Percentiles rank a stretch among this genome's conserved stretches.
These are phyloP conservation scores for Septoria petroselini DNA, from an alignment of 2,329 filamentous ascomycete genomes.

Conservation along the genomic window DNA sequence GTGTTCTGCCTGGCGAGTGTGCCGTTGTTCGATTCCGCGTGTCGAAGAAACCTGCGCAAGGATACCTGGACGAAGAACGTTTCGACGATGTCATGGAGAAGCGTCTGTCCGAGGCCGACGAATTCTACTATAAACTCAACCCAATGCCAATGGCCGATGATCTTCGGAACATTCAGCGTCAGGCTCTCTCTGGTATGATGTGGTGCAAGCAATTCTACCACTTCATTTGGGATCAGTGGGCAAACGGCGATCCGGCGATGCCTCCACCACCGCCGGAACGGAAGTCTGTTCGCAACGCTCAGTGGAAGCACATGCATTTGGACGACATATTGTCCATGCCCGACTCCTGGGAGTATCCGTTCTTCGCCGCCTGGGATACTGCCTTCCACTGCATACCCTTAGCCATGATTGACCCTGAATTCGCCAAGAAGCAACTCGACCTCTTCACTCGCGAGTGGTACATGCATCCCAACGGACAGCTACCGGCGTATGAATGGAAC, in stretches of 20 bases:
- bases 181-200: constrained; percentile 94
- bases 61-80: constrained; percentile 84
- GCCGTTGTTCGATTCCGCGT: constrained; percentile 92
- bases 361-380: constrained; percentile 96
- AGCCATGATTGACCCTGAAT: constrained; percentile 96
- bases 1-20: constrained; percentile 84
- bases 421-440: constrained; percentile 96
- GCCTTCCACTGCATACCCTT: constrained; percentile 95
- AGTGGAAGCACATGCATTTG: constrained; percentile 93
- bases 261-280: constrained; percentile 78
- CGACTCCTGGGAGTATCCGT: constrained; percentile 97
- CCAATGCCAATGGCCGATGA: constrained; percentile 92
- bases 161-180: constrained; percentile 88
- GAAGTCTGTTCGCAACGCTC: constrained; percentile 76
- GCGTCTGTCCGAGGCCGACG: constrained; percentile 84
- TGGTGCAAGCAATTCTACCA: constrained; percentile 98
- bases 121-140: constrained; percentile 92
- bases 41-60: constrained; percentile 64
- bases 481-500: constrained; percentile 95
- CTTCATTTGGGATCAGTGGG: constrained; percentile 98
- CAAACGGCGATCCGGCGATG: constrained; percentile 84
- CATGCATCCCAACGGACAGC: constrained; percentile 94
- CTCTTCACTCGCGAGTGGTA: constrained; percentile 97
- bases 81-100: constrained; percentile 89
- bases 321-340: constrained; percentile 97